phyloP scores from a whole-genome alignment of 495 filamentous ascomycete species.

The Aspergillus bridgeri region DNA sequence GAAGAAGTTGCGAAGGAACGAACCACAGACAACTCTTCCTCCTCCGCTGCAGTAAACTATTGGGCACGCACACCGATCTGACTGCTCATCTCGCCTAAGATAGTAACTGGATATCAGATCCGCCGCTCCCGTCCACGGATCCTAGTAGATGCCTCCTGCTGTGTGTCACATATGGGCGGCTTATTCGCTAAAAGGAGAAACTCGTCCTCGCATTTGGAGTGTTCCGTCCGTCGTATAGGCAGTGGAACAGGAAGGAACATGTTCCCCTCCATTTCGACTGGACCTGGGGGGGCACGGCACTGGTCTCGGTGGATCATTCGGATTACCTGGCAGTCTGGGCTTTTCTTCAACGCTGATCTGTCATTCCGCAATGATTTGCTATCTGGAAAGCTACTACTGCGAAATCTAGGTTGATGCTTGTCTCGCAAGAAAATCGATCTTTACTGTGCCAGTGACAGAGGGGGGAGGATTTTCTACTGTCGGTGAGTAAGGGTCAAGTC shows the following conservation, averaged over 20 bases:
- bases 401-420: neutral
- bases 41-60: neutral
- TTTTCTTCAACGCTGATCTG: neutral
- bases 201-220: neutral
- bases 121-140: neutral
- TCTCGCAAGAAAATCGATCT: neutral
- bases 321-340: neutral
- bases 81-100: neutral
- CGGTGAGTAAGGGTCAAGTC: neutral
- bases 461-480: neutral
- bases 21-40: neutral
- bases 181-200: neutral
- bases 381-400: neutral
- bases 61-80: neutral
- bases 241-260: neutral
- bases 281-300: neutral
- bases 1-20: neutral
- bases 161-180: neutral
- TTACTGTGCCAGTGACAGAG: neutral
- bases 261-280: neutral
- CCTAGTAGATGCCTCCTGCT: neutral
- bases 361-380: too few relatives aligned
- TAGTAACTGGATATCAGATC: neutral
- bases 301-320: neutral
- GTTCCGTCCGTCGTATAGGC: neutral